A percentile compares a stretch with the other conserved stretches of the same genome.
phyloP scores from a whole-genome alignment of 164 flowering plant species.

The Aristolochia fimbriata region DNA sequence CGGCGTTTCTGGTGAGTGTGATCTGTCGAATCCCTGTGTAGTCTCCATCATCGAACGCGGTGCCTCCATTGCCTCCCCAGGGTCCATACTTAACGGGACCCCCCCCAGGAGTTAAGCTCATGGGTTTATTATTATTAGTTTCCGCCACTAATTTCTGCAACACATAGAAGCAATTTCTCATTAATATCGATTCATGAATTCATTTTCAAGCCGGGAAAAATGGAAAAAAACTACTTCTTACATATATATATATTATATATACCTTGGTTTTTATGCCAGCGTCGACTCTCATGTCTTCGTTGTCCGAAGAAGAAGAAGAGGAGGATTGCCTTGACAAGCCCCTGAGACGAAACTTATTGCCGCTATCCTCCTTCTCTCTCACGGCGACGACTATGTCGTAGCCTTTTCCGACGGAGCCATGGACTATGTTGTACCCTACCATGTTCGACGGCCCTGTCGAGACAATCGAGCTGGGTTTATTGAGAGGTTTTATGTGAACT shows the following conservation, averaged over 20 bases:
- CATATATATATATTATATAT: too few relatives aligned
- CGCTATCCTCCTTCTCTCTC: conserved; percentile 29
- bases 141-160: conserved; percentile 1
- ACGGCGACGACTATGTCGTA: conserved; percentile 50
- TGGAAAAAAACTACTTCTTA: too few relatives aligned
- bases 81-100: conserved; percentile 55
- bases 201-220: too few relatives aligned
- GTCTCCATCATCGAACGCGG: conserved; percentile 58
- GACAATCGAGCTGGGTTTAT: conserved; percentile 14
- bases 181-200: too few relatives aligned
- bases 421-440: conserved; percentile 37
- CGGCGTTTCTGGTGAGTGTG: conserved; percentile 42
- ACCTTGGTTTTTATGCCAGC: not conserved
- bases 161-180: not conserved
- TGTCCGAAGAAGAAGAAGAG: conserved; percentile 4
- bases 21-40: conserved; percentile 61
- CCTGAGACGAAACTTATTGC: conserved; percentile 5
- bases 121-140: conserved; percentile 9
- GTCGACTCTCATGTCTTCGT: conserved; percentile 5
- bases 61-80: conserved; percentile 81
- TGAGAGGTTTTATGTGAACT: conserved; percentile 39
- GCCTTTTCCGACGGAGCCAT: conserved; percentile 37
- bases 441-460: conserved; percentile 16
- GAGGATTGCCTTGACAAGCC: conserved; percentile 10
- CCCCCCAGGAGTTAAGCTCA: conserved; percentile 18